Base-by-base conservation (phyloP, 2,329 filamentous ascomycete species). In the Cercospora sp. region DNA sequence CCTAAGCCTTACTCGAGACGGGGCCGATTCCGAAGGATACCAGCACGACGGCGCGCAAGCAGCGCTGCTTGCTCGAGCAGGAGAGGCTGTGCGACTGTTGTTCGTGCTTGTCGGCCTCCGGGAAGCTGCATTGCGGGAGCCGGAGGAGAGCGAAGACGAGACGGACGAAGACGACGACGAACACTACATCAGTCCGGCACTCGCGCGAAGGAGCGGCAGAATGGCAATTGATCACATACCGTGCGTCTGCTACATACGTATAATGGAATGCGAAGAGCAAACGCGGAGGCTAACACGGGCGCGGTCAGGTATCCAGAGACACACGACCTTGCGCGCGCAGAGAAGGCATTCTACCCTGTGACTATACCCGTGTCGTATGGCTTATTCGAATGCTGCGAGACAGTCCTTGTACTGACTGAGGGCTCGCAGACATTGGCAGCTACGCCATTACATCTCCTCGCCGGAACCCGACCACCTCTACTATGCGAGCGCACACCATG, bases 361-460 rank as follows among this genome's bases (percentile, higher is more conserved):
- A 79, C 79, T 72, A 84, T 85, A 65, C 82, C 82, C 45, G 81
- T 85, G 51, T 81, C 81, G 81, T 83, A 75, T 76, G 81, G 73
- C n/a, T 39, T 53, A n/a, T 80, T 83, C 18, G 7, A 36, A 31
- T 69, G 77, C 77, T 67, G 81, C 83, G 18, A 36, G 42, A 30
- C 42, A 20, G 12, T 26, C 26, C 18, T 26, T 48, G 61, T 36
- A 42, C 55, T 59, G 61, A 61, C 45, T n/a, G 58, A 36, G 18
- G n/a, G 48, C 20, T 45, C 33, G 48, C 75, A 94, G 91, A 72
- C 92, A 95, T 81, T 94, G 91, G 89, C 92, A 95, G 81, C 85
- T 99, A 57, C 92, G 94, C 65, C 94, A 96, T 73, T 89, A 96
- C 73, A 91, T 98, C 77, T 94, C 92, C 79, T 90, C 90, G 28